Percentiles rank a stretch among this genome's conserved stretches.
These are phyloP conservation scores for Ephemerocybe angulata DNA, from an alignment of 768 basidiomycete species.

Conservation along the genomic window DNA sequence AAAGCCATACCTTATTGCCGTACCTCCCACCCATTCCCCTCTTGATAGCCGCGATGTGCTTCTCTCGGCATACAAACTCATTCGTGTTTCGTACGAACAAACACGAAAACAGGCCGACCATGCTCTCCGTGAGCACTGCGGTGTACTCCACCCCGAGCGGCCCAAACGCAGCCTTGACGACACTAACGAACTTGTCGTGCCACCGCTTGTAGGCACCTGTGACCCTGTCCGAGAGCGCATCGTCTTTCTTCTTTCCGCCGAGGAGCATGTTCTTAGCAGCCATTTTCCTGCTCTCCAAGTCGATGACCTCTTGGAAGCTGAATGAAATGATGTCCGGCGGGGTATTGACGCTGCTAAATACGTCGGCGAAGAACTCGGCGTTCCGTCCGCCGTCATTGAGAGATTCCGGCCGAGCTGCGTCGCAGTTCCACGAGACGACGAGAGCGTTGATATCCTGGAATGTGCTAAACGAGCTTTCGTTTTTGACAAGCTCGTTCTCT, in stretches of 20 bases:
- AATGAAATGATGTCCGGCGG: conserved; percentile 88
- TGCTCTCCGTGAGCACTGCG: conserved; percentile 77
- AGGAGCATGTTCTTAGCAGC: conserved; percentile 89
- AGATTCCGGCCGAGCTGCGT: conserved; percentile 78
- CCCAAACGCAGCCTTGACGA: conserved; percentile 73
- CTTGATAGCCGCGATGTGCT: conserved; percentile 76
- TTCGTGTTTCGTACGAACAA: conserved; percentile 71
- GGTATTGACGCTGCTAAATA: conserved; percentile 62
- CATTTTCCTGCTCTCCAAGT: conserved; percentile 90
- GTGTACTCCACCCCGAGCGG: conserved; percentile 65
- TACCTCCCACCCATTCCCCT: conserved; percentile 90
- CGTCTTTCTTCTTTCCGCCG: conserved; percentile 59
- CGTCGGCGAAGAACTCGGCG: conserved; percentile 73
- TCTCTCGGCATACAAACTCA: conserved; percentile 54
- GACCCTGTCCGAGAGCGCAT: conserved; percentile 73
- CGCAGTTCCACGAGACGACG: conserved; percentile 90
- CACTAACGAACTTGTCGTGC: conserved; percentile 74
- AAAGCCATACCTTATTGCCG: conserved; percentile 80
- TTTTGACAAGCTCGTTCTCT: conserved; percentile 76
- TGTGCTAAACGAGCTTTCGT: conserved; percentile 72
- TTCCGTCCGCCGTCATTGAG: conserved; percentile 68
- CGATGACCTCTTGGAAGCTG: conserved; percentile 95
- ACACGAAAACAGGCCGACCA: conserved; percentile 85
- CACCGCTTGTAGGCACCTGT: conserved; percentile 84
- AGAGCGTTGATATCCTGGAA: conserved; percentile 78